Conservation (phyloP, 202 grass and related monocot species). For the Zizania palustris region DNA sequence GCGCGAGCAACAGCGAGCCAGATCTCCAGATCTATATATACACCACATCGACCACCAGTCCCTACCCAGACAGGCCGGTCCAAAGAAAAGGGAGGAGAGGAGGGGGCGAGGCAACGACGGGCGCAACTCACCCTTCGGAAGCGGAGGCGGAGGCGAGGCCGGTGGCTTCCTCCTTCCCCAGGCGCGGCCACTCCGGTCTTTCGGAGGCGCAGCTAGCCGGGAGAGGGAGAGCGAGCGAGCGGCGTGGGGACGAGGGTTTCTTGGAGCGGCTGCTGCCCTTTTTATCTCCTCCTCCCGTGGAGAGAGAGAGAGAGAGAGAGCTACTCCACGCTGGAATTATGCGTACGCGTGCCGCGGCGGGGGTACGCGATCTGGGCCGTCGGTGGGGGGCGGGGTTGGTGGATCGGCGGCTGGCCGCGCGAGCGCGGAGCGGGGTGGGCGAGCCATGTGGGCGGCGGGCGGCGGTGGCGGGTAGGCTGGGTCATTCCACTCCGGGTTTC, state of each 20-base stretch:
- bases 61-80: too few species aligned
- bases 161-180: conserved; percentile 19
- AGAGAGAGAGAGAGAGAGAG: too few species aligned
- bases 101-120: background rate
- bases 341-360: background rate
- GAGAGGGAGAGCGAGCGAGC: conserved; percentile 1
- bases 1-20: background rate
- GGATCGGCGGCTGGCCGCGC: background rate
- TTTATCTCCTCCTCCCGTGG: conserved; percentile 39
- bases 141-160: conserved; percentile 33
- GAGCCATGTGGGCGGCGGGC: conserved; percentile 11
- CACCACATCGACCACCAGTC: too few species aligned
- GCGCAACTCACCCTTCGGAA: conserved; percentile 49
- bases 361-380: background rate
- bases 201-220: background rate
- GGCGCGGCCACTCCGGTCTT: background rate
- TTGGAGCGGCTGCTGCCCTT: conserved; percentile 37
- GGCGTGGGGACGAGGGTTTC: conserved; percentile 17
- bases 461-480: background rate
- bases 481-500: background rate
- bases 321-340: too few species aligned
- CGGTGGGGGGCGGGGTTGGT: background rate
- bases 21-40: conserved; percentile 51
- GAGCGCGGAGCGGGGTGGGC: background rate
- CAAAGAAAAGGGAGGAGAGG: background rate